Percentiles rank a stretch among this genome's conserved stretches.
Conservation (phyloP, 2,329 filamentous ascomycete species). For the Ascochyta viciae-villosae region DNA sequence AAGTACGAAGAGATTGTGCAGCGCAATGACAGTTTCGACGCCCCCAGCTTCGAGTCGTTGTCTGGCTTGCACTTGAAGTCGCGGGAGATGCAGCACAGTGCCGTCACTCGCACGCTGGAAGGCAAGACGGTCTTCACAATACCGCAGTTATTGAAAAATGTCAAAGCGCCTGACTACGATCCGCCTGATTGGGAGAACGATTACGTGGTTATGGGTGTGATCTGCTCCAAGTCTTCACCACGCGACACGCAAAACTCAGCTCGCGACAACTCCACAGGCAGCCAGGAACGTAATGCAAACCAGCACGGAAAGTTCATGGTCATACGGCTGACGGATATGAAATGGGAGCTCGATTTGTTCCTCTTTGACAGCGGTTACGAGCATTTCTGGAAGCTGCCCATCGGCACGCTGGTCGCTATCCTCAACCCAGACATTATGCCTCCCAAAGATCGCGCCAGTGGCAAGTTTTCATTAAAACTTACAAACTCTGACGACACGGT, state of each 20-base stretch:
- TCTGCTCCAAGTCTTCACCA: conserved; percentile 88
- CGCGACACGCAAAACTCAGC: conserved; percentile 63
- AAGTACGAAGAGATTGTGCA: conserved; percentile 42
- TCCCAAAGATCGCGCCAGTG: conserved; percentile 79
- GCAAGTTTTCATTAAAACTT: conserved; percentile 84
- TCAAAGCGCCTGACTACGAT: conserved; percentile 84
- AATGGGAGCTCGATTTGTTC: conserved; percentile 90
- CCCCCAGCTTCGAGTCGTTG: conserved; percentile 72
- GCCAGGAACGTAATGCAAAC: conserved; percentile 60
- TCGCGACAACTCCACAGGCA: conserved; percentile 50
- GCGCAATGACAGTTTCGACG: conserved; percentile 59
- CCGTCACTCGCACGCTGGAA: conserved; percentile 77
- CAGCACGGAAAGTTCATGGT: conserved; percentile 88
- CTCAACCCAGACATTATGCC: conserved; percentile 93
- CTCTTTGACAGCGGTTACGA: conserved; percentile 91
- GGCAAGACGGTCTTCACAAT: conserved; percentile 80
- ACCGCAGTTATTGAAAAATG: conserved; percentile 78
- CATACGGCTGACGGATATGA: conserved; percentile 83
- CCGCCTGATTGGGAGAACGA: conserved; percentile 85
- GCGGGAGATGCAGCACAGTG: conserved; percentile 80
- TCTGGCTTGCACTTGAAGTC: conserved; percentile 84
- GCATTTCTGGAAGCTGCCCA: conserved; percentile 90
- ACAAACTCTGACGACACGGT: conserved; percentile 87
- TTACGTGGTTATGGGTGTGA: conserved; percentile 85
- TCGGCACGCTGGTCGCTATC: conserved; percentile 90